Evolutionary conservation across 352 stramenopile species (phyloP), one percentile per base, ranked within the genome.

Genomic region (Blastocystis sp.): DNA sequence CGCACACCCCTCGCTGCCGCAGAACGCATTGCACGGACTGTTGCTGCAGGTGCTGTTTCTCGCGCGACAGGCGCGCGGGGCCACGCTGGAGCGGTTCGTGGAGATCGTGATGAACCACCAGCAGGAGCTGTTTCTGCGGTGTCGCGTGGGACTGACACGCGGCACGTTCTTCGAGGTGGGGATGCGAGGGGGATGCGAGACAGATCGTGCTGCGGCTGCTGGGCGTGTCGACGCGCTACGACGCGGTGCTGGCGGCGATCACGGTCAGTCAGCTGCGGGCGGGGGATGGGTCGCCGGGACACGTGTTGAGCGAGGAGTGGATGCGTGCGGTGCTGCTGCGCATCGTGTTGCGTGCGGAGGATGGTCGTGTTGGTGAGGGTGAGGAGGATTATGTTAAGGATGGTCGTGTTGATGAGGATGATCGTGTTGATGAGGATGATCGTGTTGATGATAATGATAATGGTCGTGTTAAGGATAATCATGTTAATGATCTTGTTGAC

Each of bases 11-110:
- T 40, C 44, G n/a, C 24, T 81, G 7, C 16, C 24, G 16, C 69
- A 81, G 69, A 81, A 81, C 53, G 56, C 36, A 29, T n/a, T 81
- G 11, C 69, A 81, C 34, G 69, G 69, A 81, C 48, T 81, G 14
- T 29, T 81, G 1, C 69, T 81, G 1, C 69, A 81, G 34, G 63
- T 81, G 7, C 48, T 81, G 24, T 81, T 81, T 29, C 61, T 81
- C 32, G 40, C 51, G 2, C 9, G 27, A 46, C 38, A 38, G 18
- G 27, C 46, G 49, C 18, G 63, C 63, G 24, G 29, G 4, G 38
- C 46, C 6, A 65, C 27, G 11, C 46, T 81, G 24, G 29, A 54
- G 4, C 29, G 36, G 14, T 40, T 81, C 34, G 42, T 81, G 16
- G 16, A 40, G 11, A 51, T 63, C 48, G 61, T 81, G 14, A 81